These are phyloP conservation scores for Aspergillus sp. DNA, from an alignment of 2,329 filamentous ascomycete genomes.

Conservation along the genomic window DNA sequence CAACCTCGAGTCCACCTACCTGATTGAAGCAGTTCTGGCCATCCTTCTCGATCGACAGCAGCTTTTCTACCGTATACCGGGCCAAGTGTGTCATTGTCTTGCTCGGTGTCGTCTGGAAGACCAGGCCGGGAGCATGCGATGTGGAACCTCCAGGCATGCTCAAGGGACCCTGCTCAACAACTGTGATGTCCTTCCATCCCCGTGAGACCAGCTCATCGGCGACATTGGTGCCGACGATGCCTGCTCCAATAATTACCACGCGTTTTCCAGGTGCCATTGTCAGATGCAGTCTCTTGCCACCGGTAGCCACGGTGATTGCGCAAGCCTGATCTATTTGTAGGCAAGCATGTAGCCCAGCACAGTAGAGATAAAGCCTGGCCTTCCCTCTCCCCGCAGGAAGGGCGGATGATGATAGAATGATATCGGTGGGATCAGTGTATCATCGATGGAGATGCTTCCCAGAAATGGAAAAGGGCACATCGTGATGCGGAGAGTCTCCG, in stretches of 20 bases:
- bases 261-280: conserved; percentile 25
- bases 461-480: neutral
- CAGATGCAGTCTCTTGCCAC: neutral
- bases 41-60: conserved; percentile 51
- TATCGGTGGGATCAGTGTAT: neutral
- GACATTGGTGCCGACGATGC: conserved; percentile 63
- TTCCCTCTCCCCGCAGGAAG: neutral
- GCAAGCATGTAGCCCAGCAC: neutral
- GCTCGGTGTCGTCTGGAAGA: conserved; percentile 58
- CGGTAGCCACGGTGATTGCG: neutral
- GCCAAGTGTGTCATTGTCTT: conserved; percentile 55
- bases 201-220: conserved; percentile 62
- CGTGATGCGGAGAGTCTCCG: neutral
- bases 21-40: conserved; percentile 58
- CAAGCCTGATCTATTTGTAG: neutral
- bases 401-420: neutral
- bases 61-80: conserved; percentile 61
- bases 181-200: conserved; percentile 63
- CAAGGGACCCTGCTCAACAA: conserved; percentile 63
- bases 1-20: conserved; percentile 61
- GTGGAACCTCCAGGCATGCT: conserved; percentile 64
- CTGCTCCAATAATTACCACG: conserved; percentile 62
- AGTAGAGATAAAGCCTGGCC: neutral
- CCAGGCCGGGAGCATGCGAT: conserved; percentile 62
- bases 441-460: neutral